Evolutionary conservation across 2,329 filamentous ascomycete genomes (phyloP), one percentile per base, ranked within the genome.

Genomic region (Botrytis deweyae): DNA sequence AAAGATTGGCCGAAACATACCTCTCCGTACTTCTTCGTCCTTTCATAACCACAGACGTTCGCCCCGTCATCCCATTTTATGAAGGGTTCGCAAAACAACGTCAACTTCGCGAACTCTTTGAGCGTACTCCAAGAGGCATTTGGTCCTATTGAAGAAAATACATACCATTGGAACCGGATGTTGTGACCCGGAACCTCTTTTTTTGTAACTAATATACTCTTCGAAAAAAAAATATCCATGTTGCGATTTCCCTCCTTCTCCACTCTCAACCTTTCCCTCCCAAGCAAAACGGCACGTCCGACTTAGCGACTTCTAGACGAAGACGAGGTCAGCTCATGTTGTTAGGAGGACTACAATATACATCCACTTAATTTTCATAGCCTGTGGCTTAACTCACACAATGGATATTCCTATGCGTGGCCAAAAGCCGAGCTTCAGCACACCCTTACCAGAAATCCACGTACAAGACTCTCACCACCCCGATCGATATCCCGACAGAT

Each of bases 321-420:
- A 69, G 49, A 69, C 25, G 22, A 69, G 36, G 66, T 69, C 66
- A 69, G 66, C 66, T 69, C 49, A 58, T 58, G 66, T 33, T 44
- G 66, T 58, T 69, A 42, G 49, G 66, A 69, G 49, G 49, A 58
- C 49, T 69, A 59, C 38, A 6, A 44, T 25, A 58, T 69, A 58
- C 36, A 69, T 59, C 66, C 66, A 69, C 66, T 69, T 72, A 52
- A 52, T 29, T 55, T 42, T 52, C 42, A 25, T 25, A 42, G 55
- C 44, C 70, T 42, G 42, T 46, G 66, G 70, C 61, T 36, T 73
- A 49, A 62, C n/a, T 42, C 73, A 68, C 75, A 73, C 72, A 70
- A 86, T 86, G 85, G 84, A 86, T 76, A 83, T 84, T 69, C 82
- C 83, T 74, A 82, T 81, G 78, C 76, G 78, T 55, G 75, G 75